Percentiles rank a stretch among this genome's conserved stretches.
phyloP scores from a whole-genome alignment of 1,284 basidiomycete genomes.

The Bondarzewia mesenterica region DNA sequence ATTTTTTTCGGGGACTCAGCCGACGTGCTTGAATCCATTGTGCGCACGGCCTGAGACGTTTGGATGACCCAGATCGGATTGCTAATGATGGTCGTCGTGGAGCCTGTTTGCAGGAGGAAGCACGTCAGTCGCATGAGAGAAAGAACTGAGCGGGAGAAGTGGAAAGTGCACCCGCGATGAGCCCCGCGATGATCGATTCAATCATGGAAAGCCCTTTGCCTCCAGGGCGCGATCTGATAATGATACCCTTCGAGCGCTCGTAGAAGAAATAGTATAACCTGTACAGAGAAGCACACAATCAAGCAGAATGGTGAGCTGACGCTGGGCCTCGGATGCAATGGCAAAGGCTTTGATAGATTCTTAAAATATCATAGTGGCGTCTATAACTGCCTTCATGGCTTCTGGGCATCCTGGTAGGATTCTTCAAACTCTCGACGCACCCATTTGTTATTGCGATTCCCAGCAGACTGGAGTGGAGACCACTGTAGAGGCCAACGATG shows the following conservation, averaged over 20 bases:
- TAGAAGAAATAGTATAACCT: constrained; percentile 86
- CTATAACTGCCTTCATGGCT: no score
- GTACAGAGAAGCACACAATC: background rate
- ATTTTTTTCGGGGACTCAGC: constrained; percentile 40
- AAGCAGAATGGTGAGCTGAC: background rate
- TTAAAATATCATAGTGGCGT: no score
- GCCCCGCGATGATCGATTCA: constrained; percentile 86
- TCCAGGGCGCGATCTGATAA: constrained; percentile 50
- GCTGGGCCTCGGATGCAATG: no score
- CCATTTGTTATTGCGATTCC: constrained; percentile 95
- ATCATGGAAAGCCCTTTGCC: constrained; percentile 69
- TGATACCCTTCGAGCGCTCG: constrained; percentile 52
- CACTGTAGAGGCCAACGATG: constrained; percentile 79
- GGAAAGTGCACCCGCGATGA: constrained; percentile 65
- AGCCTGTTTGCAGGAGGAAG: constrained; percentile 42
- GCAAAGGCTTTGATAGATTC: no score
- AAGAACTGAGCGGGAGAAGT: background rate
- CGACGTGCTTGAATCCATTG: constrained; percentile 27
- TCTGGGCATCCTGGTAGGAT: background rate
- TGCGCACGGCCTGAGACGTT: constrained; percentile 81
- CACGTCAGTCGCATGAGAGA: background rate
- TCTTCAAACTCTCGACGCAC: constrained; percentile 26
- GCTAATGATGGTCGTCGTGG: constrained; percentile 83
- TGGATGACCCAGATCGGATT: constrained; percentile 98
- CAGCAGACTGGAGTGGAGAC: constrained; percentile 78